Base-by-base conservation (phyloP, 1,284 basidiomycete genomes). In the Rhodotorula sp. region DNA sequence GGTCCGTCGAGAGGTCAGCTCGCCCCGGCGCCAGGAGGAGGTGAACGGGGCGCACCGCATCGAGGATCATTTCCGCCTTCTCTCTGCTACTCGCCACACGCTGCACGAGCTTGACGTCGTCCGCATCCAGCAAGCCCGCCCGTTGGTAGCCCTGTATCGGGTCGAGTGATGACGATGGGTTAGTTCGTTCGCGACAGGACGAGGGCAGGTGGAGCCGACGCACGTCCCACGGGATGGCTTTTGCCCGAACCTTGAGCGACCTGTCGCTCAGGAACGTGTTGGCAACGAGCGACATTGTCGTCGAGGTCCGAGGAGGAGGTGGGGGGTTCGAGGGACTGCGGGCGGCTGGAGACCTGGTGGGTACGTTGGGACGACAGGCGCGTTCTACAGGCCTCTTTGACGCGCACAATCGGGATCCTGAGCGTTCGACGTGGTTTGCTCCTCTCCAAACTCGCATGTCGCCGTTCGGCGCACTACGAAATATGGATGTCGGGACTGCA, bases 181-280 rank as follows among this genome's bases (percentile, higher is more conserved):
- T 24, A n/a, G 46, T 51, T 22, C 27, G 44, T 47, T 13, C 17
- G 9, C 8, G 30, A 7, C 36, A 4, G 19, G 56, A 51, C 64
- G 29, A 30, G 24, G 19, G 32, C 51, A 46, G 11, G 5, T 8
- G 46, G 58, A 46, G n/a, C 32, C 39, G 30, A n/a, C 82, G 71
- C 68, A 94, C 93, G 88, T 97, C 94, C 94, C 94, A 99, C 73
- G 94, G 93, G 54, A 97, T 92, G 9, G 89, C 89, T 79, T 94
- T 94, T 17, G 89, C 85, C 74, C 91, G 86, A 72, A 95, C 93
- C 84, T 94, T 93, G 66, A 88, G 84, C 15, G 90, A 90, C 77
- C 86, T 87, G 75, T 95, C 92, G 74, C 94, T 90, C 74, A 99
- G 87, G 83, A 91, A 95, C 13, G 86, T 80, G 81, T 90, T 94